Conservation (phyloP, 768 basidiomycete species). For the Suillus fuscotomentosus region DNA sequence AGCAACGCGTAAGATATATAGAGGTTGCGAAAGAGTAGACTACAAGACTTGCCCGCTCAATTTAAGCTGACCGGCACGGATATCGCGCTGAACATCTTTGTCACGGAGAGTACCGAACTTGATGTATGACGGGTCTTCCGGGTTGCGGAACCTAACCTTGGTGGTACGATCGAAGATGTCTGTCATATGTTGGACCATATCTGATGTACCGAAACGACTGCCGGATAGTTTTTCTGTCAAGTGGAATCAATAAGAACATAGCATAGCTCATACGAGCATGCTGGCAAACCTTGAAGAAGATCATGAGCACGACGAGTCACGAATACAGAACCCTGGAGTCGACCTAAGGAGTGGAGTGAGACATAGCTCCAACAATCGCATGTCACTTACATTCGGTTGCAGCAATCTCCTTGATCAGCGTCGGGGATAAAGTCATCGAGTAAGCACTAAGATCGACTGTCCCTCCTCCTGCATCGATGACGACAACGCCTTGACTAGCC, state of each 20-base stretch:
- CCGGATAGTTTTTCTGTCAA: conserved; percentile 27
- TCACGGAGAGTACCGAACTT: conserved; percentile 41
- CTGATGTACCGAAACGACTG: conserved; percentile 29
- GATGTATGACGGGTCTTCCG: conserved; percentile 36
- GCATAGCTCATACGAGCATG: conserved; percentile 5
- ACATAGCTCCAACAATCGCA: not conserved
- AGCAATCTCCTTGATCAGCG: conserved; percentile 38
- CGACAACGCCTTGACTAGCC: conserved; percentile 34
- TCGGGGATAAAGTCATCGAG: conserved; percentile 37
- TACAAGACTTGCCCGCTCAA: conserved; percentile 32
- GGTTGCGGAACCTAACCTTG: conserved; percentile 43
- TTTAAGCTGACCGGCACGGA: conserved; percentile 38
- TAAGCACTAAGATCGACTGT: conserved; percentile 43
- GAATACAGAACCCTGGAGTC: conserved; percentile 39
- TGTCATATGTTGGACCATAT: conserved; percentile 35
- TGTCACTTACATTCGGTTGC: conserved; percentile 31
- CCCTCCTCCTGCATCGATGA: conserved; percentile 54
- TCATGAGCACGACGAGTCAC: conserved; percentile 34
- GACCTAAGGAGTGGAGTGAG: conserved; percentile 27
- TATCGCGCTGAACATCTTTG: conserved; percentile 36
- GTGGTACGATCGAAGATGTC: conserved; percentile 38
- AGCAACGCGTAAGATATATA: not conserved
- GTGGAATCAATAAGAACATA: not conserved
- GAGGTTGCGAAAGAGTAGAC: not conserved
- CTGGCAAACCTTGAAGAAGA: conserved; percentile 30